Base-by-base conservation (phyloP, 768 basidiomycete species). In the Boletus subparvulus region DNA sequence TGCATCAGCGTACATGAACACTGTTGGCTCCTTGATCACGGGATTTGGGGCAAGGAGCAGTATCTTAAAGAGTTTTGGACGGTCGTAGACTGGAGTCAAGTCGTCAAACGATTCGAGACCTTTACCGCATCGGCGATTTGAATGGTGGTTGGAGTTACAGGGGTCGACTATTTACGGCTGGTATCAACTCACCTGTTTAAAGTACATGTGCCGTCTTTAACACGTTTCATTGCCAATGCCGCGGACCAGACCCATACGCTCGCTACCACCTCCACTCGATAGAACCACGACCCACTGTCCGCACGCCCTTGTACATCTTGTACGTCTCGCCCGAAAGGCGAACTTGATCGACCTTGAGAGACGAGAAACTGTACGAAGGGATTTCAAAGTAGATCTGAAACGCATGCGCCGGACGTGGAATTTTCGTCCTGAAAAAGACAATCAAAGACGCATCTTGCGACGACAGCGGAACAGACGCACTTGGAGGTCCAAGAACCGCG, bases 261-360 rank as follows among this genome's bases (percentile, higher is more conserved):
- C n/a, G 26, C 51, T 72, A 72, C 71, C 71, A 72, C 44, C 71
- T 65, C 72, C 71, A 72, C 43, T 72, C 71, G 28, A 73, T 49
- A 6, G 61, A 64, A n/a, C 71, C 71, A 50, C 60, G 43, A 8
- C 72, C 51, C 39, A 80, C 77, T 44, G 86, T 84, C 66, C 93
- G 77, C 49, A 97, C 88, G 16, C 94, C 94, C 71, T 95, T 96
- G 75, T 90, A 97, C 12, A 90, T 90, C 72, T 95, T 96, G 72
- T 95, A 95, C 12, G 72, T 73, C 69, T 94, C 92, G 13, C 88
- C 86, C 3, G 78, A 85, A 28, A 92, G 75, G 71, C 86, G 92
- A 43, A 96, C 80, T 63, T 94, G 89, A 56, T 94, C 91, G 5
- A 96, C 86, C 64, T 89, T 91, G 45, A 96, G 75, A 19, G 88